Evolutionary conservation across 2,329 filamentous ascomycete genomes (phyloP), one percentile per base, ranked within the genome.

Genomic region (Aspergillus clavatus): DNA sequence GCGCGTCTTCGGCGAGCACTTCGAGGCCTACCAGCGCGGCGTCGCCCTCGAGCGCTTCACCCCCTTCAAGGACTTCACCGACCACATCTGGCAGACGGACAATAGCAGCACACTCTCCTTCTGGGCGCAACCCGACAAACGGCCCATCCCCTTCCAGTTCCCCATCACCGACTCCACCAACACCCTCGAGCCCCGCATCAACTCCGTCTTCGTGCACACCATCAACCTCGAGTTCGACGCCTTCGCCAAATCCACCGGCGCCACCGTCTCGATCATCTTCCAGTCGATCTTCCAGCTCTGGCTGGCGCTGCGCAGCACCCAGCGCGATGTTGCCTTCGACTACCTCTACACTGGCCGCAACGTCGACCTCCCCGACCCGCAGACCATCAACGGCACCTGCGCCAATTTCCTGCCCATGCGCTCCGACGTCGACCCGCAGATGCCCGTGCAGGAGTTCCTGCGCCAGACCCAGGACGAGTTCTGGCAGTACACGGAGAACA

Each of bases 321-420:
- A 29, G 3, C 26, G 27, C 7, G 59, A 62, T 27, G 53, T 68
- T 16, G 42, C 46, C 8, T 64, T 63, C 38, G 66, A 69, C 52
- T 62, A 70, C 55, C 63, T 70, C 33, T 46, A 63, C 40, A 68
- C 60, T 1, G 67, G 68, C 14, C 66, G 68, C 46, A 70, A 70
- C 50, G 61, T 69, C 18, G 59, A 60, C 23, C 48, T 69, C 23
- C 53, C 50, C 24, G 54, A 67, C 40, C 64, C 68, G 4, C 67
- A 71, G 41, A 46, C 46, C 26, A 65, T 70, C 53, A 65, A 66
- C 48, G 67, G 68, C 16, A 65, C 58, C 1, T 58, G 58, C 35
- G 67, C 67, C 22, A 68, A 70, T 52, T 70, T 71, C 47, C 52
- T 69, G 7, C 65, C 66, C 1, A 50, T 67, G 39, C 59, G 61